These are phyloP conservation scores for Penicillium sp. DNA, from an alignment of 2,329 filamentous ascomycete genomes.

Conservation along the genomic window DNA sequence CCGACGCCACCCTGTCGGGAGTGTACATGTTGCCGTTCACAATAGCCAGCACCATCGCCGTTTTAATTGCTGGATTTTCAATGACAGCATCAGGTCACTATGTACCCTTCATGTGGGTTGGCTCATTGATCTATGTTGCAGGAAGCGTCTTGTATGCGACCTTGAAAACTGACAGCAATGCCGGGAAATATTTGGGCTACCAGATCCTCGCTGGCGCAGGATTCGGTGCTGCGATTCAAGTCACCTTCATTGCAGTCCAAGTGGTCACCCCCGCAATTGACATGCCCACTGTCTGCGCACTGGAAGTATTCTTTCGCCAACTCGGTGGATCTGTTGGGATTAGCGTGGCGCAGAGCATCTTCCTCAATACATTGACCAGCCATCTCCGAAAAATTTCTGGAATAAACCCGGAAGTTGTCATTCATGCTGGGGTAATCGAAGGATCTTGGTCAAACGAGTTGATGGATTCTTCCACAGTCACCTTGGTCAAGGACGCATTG, in stretches of 20 bases:
- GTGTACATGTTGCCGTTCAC: conserved; percentile 6
- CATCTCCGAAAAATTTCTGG: neutral
- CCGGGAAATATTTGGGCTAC: conserved; percentile 1
- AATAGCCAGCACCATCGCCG: neutral
- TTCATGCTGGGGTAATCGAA: neutral
- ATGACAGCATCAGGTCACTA: conserved; percentile 4
- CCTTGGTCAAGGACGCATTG: conserved; percentile 2
- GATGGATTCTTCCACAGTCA: neutral
- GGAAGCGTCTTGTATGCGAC: conserved; percentile 3
- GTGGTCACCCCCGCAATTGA: conserved; percentile 6
- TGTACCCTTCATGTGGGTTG: conserved; percentile 7
- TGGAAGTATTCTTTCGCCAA: conserved; percentile 7
- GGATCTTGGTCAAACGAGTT: neutral
- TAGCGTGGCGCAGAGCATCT: conserved; percentile 7
- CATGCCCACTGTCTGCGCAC: conserved; percentile 7
- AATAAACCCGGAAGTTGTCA: neutral
- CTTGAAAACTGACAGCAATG: neutral
- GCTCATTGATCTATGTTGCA: neutral
- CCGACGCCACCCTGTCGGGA: conserved; percentile 3
- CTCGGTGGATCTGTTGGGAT: conserved; percentile 5
- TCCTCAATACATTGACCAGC: conserved; percentile 3
- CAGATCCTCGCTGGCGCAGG: conserved; percentile 3
- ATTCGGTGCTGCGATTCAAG: conserved; percentile 5
- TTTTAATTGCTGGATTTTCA: neutral
- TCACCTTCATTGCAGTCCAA: conserved; percentile 7